These are phyloP conservation scores for Angomonas deanei DNA, from an alignment of 208 protist genomes.

Conservation along the genomic window DNA sequence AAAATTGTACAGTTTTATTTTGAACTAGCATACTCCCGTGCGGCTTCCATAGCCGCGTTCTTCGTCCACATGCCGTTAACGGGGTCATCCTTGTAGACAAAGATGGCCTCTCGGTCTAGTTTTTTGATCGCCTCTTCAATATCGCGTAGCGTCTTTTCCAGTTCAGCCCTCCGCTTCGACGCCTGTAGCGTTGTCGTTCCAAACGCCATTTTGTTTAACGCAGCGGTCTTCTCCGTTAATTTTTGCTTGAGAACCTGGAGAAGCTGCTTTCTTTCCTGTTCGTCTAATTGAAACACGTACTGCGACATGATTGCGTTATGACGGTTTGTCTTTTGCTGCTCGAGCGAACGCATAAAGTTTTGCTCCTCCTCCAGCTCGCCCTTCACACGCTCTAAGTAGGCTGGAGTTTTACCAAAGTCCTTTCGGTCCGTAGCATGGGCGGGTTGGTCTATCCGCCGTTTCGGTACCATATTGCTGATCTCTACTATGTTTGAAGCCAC, in stretches of 20 bases:
- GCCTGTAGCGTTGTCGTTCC: slow-evolving; percentile 68
- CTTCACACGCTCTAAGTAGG: slow-evolving; percentile 88
- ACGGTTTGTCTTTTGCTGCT: slow-evolving; percentile 38
- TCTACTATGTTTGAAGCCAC: slow-evolving; percentile 92
- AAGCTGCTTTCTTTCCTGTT: slow-evolving; percentile 68
- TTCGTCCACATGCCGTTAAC: slow-evolving; percentile 70
- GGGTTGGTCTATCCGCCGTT: slow-evolving; percentile 54
- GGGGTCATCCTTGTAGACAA: slow-evolving; percentile 86
- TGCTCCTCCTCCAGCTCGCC: slow-evolving; percentile 79
- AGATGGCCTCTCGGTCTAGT: slow-evolving; percentile 79
- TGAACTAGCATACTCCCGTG: slow-evolving; percentile 30
- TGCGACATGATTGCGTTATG: slow-evolving; percentile 29
- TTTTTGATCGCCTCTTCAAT: slow-evolving; percentile 75
- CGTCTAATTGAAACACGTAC: slow-evolving; percentile 71
- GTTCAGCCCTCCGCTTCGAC: slow-evolving; percentile 45
- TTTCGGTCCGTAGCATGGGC: slow-evolving; percentile 57
- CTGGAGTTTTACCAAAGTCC: slow-evolving; percentile 79
- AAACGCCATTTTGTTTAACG: slow-evolving; percentile 85
- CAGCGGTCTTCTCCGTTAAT: slow-evolving; percentile 47
- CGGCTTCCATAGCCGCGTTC: slow-evolving; percentile 67
- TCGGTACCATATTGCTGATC: slow-evolving; percentile 84
- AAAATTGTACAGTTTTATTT: not conserved
- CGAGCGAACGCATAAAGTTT: slow-evolving; percentile 62
- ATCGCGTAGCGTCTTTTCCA: slow-evolving; percentile 71
- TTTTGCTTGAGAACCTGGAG: slow-evolving; percentile 61